phyloP scores from a whole-genome alignment of 2,329 filamentous ascomycete genomes.

The Bipolaris cookei region DNA sequence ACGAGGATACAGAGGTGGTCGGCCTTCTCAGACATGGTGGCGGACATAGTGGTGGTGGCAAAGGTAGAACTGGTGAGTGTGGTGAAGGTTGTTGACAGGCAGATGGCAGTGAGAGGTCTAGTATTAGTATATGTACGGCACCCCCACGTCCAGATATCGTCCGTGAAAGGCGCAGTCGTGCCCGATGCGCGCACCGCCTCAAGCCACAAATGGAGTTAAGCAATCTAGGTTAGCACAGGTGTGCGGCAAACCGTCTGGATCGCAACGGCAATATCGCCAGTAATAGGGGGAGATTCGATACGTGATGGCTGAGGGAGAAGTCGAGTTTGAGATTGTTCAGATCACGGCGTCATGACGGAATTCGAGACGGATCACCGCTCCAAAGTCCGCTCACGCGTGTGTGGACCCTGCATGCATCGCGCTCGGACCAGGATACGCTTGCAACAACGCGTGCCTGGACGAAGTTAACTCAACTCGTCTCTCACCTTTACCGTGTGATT shows the following conservation, averaged over 20 bases:
- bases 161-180: conserved; percentile 22
- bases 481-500: conserved; percentile 11
- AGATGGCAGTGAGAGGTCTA: conserved; percentile 12
- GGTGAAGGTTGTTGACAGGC: conserved; percentile 1
- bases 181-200: conserved; percentile 11
- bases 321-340: neutral
- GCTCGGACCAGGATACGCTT: neutral
- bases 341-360: conserved; percentile 26
- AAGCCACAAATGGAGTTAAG: neutral
- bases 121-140: conserved; percentile 21
- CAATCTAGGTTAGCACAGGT: neutral
- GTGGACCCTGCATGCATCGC: conserved; percentile 18
- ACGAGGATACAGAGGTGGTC: conserved; percentile 79
- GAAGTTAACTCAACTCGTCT: conserved; percentile 7
- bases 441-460: neutral
- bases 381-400: conserved; percentile 14
- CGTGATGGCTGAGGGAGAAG: neutral
- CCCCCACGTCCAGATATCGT: conserved; percentile 27
- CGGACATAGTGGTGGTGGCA: conserved; percentile 9
- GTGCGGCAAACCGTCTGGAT: too few species aligned
- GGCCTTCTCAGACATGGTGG: conserved; percentile 39
- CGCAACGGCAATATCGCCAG: neutral
- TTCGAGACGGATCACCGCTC: conserved; percentile 6
- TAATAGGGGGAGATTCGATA: neutral
- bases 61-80: conserved; percentile 25